phyloP scores from a whole-genome alignment of 2,329 filamentous ascomycete genomes.

The Ophiostoma tasmaniense region DNA sequence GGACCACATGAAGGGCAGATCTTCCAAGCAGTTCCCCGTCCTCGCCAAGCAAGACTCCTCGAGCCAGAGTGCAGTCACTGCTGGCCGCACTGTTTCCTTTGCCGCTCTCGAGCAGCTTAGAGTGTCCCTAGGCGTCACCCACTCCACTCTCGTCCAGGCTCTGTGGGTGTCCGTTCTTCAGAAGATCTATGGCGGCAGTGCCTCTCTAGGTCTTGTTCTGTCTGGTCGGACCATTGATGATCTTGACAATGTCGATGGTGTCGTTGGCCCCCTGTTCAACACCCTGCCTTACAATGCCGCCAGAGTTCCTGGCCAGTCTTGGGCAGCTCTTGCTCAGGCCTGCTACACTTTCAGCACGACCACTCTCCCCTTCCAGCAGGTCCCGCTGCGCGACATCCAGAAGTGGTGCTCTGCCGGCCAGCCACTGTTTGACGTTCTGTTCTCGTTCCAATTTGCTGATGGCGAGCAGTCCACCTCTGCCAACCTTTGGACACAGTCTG shows the following conservation, averaged over 20 bases:
- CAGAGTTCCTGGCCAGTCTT: conserved; percentile 33
- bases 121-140: conserved; percentile 57
- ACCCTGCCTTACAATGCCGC: conserved; percentile 62
- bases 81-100: conserved; percentile 30
- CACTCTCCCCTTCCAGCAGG: conserved; percentile 66
- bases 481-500: conserved; percentile 46
- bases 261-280: conserved; percentile 83
- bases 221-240: conserved; percentile 70
- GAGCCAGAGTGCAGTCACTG: conserved; percentile 12
- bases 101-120: conserved; percentile 43
- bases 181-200: conserved; percentile 35
- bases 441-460: conserved; percentile 63
- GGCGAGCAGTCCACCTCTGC: conserved; percentile 17
- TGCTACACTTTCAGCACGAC: conserved; percentile 65
- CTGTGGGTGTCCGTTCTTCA: conserved; percentile 60
- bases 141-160: conserved; percentile 71
- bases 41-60: conserved; percentile 14
- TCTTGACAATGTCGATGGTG: conserved; percentile 53
- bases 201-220: conserved; percentile 63
- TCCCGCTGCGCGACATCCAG: conserved; percentile 67
- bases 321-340: conserved; percentile 49
- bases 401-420: conserved; percentile 61
- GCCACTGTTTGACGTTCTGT: conserved; percentile 68
- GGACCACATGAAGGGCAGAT: conserved; percentile 38
- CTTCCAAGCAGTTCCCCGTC: conserved; percentile 21